Evolutionary conservation across 176 grass and related monocot species (phyloP).

Genomic region (Triticum aestivum): DNA sequence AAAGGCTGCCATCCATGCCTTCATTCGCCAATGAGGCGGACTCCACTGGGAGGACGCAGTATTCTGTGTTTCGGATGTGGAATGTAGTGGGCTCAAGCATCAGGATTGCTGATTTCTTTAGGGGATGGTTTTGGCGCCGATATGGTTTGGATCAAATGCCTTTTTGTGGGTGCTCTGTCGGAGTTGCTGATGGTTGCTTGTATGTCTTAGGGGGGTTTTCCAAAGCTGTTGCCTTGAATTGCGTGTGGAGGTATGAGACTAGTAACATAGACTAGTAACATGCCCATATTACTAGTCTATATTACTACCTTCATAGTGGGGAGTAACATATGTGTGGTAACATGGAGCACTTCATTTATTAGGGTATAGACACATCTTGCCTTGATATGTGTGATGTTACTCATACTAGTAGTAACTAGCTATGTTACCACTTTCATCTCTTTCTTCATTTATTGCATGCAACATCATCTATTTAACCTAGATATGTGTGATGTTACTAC

Average conservation of each 20-base stretch:
- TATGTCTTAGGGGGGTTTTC: slow-evolving; percentile 86
- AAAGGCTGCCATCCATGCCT: slow-evolving; percentile 70
- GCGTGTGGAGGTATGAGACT: slow-evolving; percentile 57
- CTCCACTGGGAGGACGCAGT: slow-evolving; percentile 29
- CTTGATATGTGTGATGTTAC: no score
- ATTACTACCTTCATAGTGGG: no score
- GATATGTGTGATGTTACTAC: no score
- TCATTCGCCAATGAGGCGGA: slow-evolving; percentile 57
- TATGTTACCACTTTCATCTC: no score
- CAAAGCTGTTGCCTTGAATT: slow-evolving; percentile 59
- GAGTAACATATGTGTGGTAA: no score
- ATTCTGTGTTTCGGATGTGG: slow-evolving; percentile 50
- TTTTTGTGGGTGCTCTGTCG: slow-evolving; percentile 66
- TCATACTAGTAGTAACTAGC: no score
- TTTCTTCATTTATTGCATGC: no score
- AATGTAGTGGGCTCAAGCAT: slow-evolving; percentile 78
- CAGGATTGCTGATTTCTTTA: slow-evolving; percentile 73
- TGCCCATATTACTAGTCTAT: no score
- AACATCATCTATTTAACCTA: no score
- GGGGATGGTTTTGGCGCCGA: slow-evolving; percentile 57
- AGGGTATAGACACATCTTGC: no score
- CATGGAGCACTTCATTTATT: no score
- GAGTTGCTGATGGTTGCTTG: slow-evolving; percentile 57
- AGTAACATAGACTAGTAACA: no score
- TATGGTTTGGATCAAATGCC: slow-evolving; percentile 58